Evolutionary conservation across 1,139 yeast genomes (phyloP), one percentile per base, ranked within the genome.

Genomic region (Yamadazyma taylorii): DNA sequence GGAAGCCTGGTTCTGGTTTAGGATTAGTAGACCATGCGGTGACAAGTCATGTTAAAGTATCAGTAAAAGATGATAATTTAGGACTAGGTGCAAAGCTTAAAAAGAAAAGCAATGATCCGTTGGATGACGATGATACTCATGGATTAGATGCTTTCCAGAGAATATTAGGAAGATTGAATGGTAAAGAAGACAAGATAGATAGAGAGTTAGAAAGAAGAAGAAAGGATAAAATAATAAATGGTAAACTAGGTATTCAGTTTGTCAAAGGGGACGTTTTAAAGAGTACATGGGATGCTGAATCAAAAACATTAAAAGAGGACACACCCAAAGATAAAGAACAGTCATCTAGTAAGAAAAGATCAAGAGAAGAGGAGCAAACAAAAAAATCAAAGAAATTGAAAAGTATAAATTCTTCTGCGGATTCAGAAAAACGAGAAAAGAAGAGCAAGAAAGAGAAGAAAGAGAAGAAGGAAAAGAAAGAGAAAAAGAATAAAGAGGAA

Each of bases 141-240:
- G 97, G 97, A 1, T 68, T 94, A 35, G 97, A 92, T 59, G 95
- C 84, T 12, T 92, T 92, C 58, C 98, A 94, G 63, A 74, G 95
- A 53, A 78, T 92, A 35, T 69, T 92, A 47, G 97, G 97, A 7
- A 75, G 92, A 53, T 72, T 92, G 43, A 92, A 85, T 55, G 94
- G 94, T 28, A 79, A 78, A 49, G 90, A 81, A 57, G 79, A 77
- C 22, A 69, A 69, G 43, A 71, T 82, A 12, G 61, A 61, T 36
- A 63, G 72, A 40, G 89, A 81, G 51, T 58, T 85, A 46, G 90
- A 85, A 28, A 69, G 78, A 41, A 81, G 80, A 50, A 70, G 86
- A 46, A 77, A 78, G 35, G 84, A 85, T 13, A 75, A 75, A 38
- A 79, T 87, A 38, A 69, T 85, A 26, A 76, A 77, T 50, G 95